Base-by-base conservation (phyloP, 2,329 filamentous ascomycete genomes). In the Ophiobolus disseminans region DNA sequence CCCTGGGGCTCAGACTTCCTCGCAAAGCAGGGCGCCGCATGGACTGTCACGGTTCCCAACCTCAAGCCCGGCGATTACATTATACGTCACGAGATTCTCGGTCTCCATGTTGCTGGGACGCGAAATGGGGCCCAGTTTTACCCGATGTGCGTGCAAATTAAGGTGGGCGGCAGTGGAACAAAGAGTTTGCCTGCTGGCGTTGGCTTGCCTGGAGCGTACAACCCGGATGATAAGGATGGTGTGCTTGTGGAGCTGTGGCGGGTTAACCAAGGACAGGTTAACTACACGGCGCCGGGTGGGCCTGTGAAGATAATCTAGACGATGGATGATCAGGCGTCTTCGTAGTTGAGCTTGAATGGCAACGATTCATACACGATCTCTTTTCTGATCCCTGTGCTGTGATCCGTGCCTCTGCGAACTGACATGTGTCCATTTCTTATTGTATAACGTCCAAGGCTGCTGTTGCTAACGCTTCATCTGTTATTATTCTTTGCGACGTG, bases 1-100 rank as follows among this genome's bases (percentile, higher is more conserved):
- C 58, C 67, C 0, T 75, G 72, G 73, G 72, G 66, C 7, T 72
- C 70, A 4, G 65, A 73, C 38, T 60, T 66, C 6, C 62, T 74
- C 1, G 65, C 65, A 13, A 63, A 63, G 26, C 62, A 73, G n/a
- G 66, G 66, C n/a, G 62, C 68, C 35, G 63, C 66, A 39, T 66
- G 72, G 60, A 61, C 55, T 2, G 65, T 70, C 5, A 70, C 62
- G 4, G 64, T 73, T 25, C 70, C 70, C 8, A 49, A 42, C 2
- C 49, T 73, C 3, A 55, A 62, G 9, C 43, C 62, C 1, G 69
- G 70, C 16, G 67, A 72, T 36, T 62, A 68, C 23, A 20, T 65
- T 2, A 31, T 66, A 10, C 46, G 60, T 4, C 58, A 63, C 20
- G 58, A 61, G 32, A 60, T 60, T 36, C 37, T 63, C 9, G 60